Evolutionary conservation across 345 rosid species (phyloP).

Genomic region (Heritiera fomes): DNA sequence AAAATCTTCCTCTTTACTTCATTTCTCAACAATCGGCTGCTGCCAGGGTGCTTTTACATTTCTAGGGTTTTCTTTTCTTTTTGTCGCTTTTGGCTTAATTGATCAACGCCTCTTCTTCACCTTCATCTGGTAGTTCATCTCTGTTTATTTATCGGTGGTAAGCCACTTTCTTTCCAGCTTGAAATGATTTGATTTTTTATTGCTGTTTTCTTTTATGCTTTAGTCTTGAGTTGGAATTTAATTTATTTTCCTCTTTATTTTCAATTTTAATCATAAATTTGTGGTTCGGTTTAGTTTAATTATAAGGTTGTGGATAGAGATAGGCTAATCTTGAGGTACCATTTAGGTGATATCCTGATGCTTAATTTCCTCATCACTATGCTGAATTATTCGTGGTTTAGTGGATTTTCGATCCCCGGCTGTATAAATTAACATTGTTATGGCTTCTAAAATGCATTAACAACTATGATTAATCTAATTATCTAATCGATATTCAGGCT

Average conservation of each 20-base stretch:
- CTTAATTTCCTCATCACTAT: not conserved
- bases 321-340: not conserved
- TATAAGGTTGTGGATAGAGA: not conserved
- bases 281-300: not conserved
- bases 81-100: not conserved
- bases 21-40: not conserved
- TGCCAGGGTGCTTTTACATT: not conserved
- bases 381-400: not conserved
- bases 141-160: not conserved
- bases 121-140: not conserved
- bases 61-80: not conserved
- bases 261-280: not conserved
- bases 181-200: not conserved
- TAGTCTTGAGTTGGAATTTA: not conserved
- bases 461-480: no score
- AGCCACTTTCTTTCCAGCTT: not conserved
- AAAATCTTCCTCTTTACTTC: not conserved
- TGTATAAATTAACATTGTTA: not conserved
- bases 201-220: conserved; percentile 1
- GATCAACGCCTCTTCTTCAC: conserved; percentile 1
- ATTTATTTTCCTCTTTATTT: not conserved
- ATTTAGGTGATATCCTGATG: conserved; percentile 5
- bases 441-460: not conserved
- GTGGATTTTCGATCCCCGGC: not conserved
- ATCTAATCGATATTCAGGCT: no score